phyloP scores from a whole-genome alignment of 345 rosid species.

The Eutrema yunnanense region DNA sequence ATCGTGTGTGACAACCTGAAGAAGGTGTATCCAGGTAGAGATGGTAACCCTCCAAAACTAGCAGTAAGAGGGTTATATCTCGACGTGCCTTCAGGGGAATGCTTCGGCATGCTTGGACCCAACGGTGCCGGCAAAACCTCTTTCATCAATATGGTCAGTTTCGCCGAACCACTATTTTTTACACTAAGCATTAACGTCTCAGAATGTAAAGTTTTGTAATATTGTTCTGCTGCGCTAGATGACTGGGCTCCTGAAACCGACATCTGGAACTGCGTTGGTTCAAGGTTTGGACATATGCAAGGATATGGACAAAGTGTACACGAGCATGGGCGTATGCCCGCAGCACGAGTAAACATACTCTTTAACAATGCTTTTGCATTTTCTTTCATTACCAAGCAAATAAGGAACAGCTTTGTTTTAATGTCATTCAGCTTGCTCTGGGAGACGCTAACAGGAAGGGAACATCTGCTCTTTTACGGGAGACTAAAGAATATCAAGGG shows the following conservation, averaged over 20 bases:
- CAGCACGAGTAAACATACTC: conserved; percentile 69
- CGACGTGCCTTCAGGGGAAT: conserved; percentile 78
- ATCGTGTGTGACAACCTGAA: conserved; percentile 69
- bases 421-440: conserved; percentile 63
- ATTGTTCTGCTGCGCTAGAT: conserved; percentile 39
- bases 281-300: conserved; percentile 67
- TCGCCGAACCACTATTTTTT: not conserved
- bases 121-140: conserved; percentile 98
- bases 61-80: conserved; percentile 90
- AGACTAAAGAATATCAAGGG: conserved; percentile 88
- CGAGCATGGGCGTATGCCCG: conserved; percentile 94
- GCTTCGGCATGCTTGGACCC: conserved; percentile 98
- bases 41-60: conserved; percentile 79
- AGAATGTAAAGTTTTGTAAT: not conserved
- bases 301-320: conserved; percentile 68
- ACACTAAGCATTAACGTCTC: not conserved
- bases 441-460: conserved; percentile 89
- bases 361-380: not conserved
- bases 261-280: conserved; percentile 74
- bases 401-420: not conserved
- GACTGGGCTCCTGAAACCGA: conserved; percentile 83
- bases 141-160: conserved; percentile 83
- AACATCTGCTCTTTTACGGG: conserved; percentile 90
- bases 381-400: not conserved
- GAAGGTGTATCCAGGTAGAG: conserved; percentile 84